Base-by-base conservation (phyloP, 768 basidiomycete genomes). In the Leccinellum luteum region DNA sequence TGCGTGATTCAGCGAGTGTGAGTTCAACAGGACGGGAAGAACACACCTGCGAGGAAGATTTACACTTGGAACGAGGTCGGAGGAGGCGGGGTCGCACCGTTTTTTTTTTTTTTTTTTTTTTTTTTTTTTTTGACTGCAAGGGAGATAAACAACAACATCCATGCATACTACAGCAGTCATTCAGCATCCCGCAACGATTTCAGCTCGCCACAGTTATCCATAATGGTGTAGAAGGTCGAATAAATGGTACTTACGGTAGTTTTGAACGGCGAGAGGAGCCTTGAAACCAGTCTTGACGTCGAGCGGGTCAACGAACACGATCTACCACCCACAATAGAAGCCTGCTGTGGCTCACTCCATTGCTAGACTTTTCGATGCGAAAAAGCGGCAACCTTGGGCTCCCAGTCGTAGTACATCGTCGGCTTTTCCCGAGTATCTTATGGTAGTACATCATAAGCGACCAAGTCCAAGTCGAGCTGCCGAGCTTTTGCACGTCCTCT, bases 241-340 rank as follows among this genome's bases (percentile, higher is more conserved):
- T 15, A 43, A 25, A 58, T 41, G 30, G 41, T 57, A 73, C 69
- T 73, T 52, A 71, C 69, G 27, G 15, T 52, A 13, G 17, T 43
- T 58, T 63, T 56, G 50, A 19, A 58, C 9, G 53, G 67, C 59
- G 64, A 66, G 60, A 51, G 41, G 57, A 59, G 64, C 68, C 67
- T 74, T 64, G 68, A 58, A 54, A 58, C 58, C 51, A 56, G 74
- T 70, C 69, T 76, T 71, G 75, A 74, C 70, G 71, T 73, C 74
- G 74, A 67, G 67, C 67, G 57, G 61, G 70, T 64, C 69, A 67
- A 66, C 61, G 60, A 60, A 61, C 69, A 52, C 63, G 23, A 32
- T 57, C 54, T 32, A 38, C 52, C 41, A 62, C 27, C 25, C 25
- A 25, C 25, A 25, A 25, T 25, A 25, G 44, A 15, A 21, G 60